These are phyloP conservation scores for Chaetomiaceae sp. DNA, from an alignment of 2,329 filamentous ascomycete species.

Conservation along the genomic window DNA sequence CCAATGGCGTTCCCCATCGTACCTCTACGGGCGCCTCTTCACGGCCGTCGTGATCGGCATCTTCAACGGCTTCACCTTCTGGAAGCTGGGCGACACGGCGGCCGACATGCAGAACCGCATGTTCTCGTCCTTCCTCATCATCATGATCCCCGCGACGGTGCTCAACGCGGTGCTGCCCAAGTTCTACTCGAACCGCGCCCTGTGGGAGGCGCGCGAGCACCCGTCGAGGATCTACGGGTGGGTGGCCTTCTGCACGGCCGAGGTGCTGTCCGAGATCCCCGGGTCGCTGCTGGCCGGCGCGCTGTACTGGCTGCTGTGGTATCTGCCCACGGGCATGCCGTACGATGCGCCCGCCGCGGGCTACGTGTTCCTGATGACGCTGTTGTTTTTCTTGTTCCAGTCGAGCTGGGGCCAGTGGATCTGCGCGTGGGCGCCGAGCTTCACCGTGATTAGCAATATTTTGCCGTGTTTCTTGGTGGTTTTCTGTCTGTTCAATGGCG, in stretches of 20 bases:
- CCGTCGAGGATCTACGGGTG: slow-evolving; percentile 79
- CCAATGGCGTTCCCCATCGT: slow-evolving; percentile 63
- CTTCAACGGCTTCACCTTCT: slow-evolving; percentile 70
- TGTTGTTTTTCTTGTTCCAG: slow-evolving; percentile 74
- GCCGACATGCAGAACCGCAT: slow-evolving; percentile 67
- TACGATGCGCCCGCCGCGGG: slow-evolving; percentile 61
- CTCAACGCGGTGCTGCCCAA: slow-evolving; percentile 75
- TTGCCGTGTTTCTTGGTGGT: slow-evolving; percentile 75
- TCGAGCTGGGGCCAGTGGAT: slow-evolving; percentile 80
- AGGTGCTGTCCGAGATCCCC: slow-evolving; percentile 65
- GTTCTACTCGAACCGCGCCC: slow-evolving; percentile 59
- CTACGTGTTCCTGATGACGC: slow-evolving; percentile 73
- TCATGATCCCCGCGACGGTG: slow-evolving; percentile 68
- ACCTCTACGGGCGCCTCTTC: slow-evolving; percentile 58
- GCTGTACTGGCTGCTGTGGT: slow-evolving; percentile 64
- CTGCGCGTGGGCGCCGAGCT: slow-evolving; percentile 72
- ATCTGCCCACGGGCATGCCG: slow-evolving; percentile 69
- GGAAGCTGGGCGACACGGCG: slow-evolving; percentile 51
- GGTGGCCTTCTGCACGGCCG: slow-evolving; percentile 63
- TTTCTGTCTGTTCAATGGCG: slow-evolving; percentile 72
- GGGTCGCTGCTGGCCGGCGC: slow-evolving; percentile 63
- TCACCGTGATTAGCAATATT: slow-evolving; percentile 70
- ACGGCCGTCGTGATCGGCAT: slow-evolving; percentile 59
- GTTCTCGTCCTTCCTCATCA: slow-evolving; percentile 72
- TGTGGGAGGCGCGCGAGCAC: slow-evolving; percentile 69